A percentile compares a stretch with the other conserved stretches of the same genome.
Conservation (phyloP, 73 alveolate species). For the Paramecium octaurelia region DNA sequence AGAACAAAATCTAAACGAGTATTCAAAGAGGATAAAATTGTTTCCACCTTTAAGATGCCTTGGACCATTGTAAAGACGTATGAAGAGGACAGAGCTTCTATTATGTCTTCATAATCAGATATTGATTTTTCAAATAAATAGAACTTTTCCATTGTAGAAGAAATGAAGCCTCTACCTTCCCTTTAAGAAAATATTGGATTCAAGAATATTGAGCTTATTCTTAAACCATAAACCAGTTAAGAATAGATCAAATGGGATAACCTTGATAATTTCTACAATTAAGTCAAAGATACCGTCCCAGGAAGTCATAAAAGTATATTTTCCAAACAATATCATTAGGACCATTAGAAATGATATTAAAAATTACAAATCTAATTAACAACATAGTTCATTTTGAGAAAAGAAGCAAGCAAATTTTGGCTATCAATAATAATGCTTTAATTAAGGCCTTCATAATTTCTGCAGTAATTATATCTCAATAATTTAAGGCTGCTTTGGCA, state of each 20-base stretch:
- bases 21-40: conserved; percentile 23
- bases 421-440: conserved; percentile 2
- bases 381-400: conserved; percentile 20
- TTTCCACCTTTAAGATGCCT: conserved; percentile 38
- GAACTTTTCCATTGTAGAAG: background rate
- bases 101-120: background rate
- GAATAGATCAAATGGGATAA: conserved; percentile 39
- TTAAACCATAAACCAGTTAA: background rate
- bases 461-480: background rate
- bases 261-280: background rate
- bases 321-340: background rate
- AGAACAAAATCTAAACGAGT: conserved; percentile 4
- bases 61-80: background rate
- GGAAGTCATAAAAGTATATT: background rate
- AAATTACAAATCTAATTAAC: background rate
- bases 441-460: background rate
- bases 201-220: background rate
- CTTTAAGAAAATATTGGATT: background rate
- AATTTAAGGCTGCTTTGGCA: background rate
- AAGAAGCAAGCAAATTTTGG: background rate
- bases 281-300: background rate
- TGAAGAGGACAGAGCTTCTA: conserved; percentile 18
- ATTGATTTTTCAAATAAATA: background rate
- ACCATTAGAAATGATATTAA: background rate
- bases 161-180: background rate